Conservation (phyloP, 2,329 filamentous ascomycete species). For the Rhinocladiella similis region DNA sequence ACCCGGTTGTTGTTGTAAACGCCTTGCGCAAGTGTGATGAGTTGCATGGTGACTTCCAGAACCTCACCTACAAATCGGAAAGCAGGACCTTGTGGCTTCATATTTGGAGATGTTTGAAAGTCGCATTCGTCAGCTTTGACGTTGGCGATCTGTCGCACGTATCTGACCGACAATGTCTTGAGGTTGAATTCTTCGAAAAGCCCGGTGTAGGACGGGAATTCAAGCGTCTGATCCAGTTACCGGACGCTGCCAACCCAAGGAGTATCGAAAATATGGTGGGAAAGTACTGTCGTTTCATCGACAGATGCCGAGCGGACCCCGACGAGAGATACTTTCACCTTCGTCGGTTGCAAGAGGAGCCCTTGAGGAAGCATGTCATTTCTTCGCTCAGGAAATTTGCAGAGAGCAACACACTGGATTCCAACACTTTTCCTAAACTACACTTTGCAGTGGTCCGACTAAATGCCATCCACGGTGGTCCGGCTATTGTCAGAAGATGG, state of each 20-base stretch:
- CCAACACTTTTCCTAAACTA: conserved; percentile 19
- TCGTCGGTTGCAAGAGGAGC: conserved; percentile 9
- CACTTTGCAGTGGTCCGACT: conserved; percentile 22
- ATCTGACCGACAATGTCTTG: conserved; percentile 4
- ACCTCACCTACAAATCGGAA: conserved; percentile 17
- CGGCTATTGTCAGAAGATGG: conserved; percentile 14
- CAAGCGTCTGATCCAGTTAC: conserved; percentile 3
- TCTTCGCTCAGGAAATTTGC: conserved; percentile 15
- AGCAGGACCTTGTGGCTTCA: conserved; percentile 19
- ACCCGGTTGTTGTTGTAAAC: not conserved
- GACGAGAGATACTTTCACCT: conserved; percentile 17
- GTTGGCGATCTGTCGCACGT: not conserved
- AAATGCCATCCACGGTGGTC: conserved; percentile 20
- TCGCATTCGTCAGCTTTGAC: conserved; percentile 11
- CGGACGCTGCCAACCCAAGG: conserved; percentile 20
- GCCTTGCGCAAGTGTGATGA: conserved; percentile 1
- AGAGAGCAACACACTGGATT: conserved; percentile 9
- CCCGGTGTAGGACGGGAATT: conserved; percentile 4
- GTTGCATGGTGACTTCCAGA: conserved; percentile 13
- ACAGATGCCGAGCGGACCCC: conserved; percentile 8
- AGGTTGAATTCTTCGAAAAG: conserved; percentile 17
- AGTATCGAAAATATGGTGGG: conserved; percentile 23
- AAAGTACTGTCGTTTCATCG: conserved; percentile 22
- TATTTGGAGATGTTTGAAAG: conserved; percentile 20
- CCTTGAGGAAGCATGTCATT: conserved; percentile 16